Evolutionary conservation across 2,329 filamentous ascomycete species (phyloP).

Genomic region (Calonectria fujianensis): DNA sequence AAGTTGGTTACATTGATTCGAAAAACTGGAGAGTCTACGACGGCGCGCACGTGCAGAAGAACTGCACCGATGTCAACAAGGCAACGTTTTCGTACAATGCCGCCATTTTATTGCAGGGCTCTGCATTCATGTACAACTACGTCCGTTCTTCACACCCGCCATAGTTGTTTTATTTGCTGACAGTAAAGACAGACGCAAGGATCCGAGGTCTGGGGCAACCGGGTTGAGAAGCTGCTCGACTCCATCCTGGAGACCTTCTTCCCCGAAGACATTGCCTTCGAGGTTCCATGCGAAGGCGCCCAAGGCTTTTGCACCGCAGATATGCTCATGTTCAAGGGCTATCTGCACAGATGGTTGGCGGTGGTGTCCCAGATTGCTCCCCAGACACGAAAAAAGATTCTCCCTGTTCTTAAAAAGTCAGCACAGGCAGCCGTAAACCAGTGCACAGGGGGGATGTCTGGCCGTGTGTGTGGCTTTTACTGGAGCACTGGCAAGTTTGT

Average conservation of each 20-base stretch:
- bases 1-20: conserved; percentile 75
- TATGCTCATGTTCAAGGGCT: conserved; percentile 83
- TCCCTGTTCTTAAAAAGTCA: conserved; percentile 75
- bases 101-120: conserved; percentile 74
- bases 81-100: conserved; percentile 78
- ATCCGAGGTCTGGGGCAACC: conserved; percentile 72
- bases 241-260: conserved; percentile 72
- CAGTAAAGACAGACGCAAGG: conserved; percentile 67
- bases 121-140: conserved; percentile 79
- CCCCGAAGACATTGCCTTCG: conserved; percentile 76
- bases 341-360: conserved; percentile 79
- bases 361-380: conserved; percentile 77
- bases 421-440: conserved; percentile 75
- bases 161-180: no score
- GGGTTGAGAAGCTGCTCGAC: conserved; percentile 73
- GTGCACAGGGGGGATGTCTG: conserved; percentile 76
- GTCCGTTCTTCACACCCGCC: conserved; percentile 56
- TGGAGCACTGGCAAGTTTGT: conserved; percentile 72
- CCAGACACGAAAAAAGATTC: conserved; percentile 71
- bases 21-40: conserved; percentile 77
- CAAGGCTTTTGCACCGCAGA: conserved; percentile 79
- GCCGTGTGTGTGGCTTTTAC: conserved; percentile 78
- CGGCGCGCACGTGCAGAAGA: conserved; percentile 70
- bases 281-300: conserved; percentile 78
- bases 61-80: conserved; percentile 74